phyloP scores from a whole-genome alignment of 2,329 filamentous ascomycete species.

The Coniochaeta sp. region DNA sequence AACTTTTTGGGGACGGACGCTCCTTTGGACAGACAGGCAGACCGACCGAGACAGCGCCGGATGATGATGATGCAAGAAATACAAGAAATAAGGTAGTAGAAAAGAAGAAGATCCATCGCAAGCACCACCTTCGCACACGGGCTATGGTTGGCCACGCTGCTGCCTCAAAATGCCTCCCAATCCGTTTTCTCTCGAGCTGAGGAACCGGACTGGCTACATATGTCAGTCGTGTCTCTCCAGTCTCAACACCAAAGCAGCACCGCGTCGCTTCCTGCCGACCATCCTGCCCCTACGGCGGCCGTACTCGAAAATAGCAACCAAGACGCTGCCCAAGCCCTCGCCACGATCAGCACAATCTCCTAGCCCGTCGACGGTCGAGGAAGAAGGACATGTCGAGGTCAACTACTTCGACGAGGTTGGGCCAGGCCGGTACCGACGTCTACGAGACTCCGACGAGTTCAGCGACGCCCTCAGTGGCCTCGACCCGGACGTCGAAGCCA shows the following conservation, averaged over 20 bases:
- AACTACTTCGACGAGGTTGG: slow-evolving; percentile 37
- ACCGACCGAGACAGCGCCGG: too few relatives aligned
- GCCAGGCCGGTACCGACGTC: slow-evolving; percentile 39
- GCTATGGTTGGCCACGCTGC: not conserved
- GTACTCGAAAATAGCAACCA: not conserved
- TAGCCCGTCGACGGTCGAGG: not conserved
- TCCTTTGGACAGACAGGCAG: too few relatives aligned
- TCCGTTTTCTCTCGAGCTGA: slow-evolving; percentile 12
- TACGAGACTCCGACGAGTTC: slow-evolving; percentile 14
- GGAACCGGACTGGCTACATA: slow-evolving; percentile 14
- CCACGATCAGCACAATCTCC: not conserved
- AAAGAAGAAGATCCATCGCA: not conserved
- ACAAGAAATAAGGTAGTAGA: too few relatives aligned
- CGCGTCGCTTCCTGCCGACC: slow-evolving; percentile 1
- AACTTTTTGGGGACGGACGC: not conserved
- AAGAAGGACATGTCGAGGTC: slow-evolving; percentile 7
- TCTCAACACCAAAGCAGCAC: slow-evolving; percentile 2
- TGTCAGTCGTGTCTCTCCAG: slow-evolving; percentile 17
- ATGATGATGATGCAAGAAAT: too few relatives aligned
- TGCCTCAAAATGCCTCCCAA: slow-evolving; percentile 15
- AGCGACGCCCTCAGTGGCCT: slow-evolving; percentile 9
- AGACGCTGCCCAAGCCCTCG: not conserved
- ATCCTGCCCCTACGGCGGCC: not conserved
- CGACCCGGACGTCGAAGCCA: slow-evolving; percentile 12
- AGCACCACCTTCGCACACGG: not conserved